A percentile compares a stretch with the other conserved stretches of the same genome.
These are phyloP conservation scores for Coccinonectria pachysandricola DNA, from an alignment of 2,329 filamentous ascomycete genomes.

Conservation along the genomic window DNA sequence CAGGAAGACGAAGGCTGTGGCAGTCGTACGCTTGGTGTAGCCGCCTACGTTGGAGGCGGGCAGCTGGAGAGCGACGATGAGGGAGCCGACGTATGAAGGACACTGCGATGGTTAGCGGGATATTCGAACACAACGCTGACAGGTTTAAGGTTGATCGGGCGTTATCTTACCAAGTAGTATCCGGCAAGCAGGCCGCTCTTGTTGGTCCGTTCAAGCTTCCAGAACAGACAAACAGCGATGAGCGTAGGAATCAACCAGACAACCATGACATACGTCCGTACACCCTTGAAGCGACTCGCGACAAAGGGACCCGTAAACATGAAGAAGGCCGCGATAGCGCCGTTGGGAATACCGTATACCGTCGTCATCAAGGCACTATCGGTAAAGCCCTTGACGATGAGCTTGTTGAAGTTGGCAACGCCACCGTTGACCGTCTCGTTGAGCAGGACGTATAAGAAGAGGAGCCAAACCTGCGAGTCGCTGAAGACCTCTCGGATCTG, in stretches of 20 bases:
- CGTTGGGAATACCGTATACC: constrained; percentile 42
- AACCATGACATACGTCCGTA: constrained; percentile 41
- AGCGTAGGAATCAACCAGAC: constrained; percentile 41
- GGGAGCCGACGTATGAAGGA: constrained; percentile 38
- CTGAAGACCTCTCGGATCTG: constrained; percentile 39
- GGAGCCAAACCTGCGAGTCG: constrained; percentile 41
- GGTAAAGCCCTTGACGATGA: constrained; percentile 39
- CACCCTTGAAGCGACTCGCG: constrained; percentile 39
- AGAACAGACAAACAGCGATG: constrained; percentile 37
- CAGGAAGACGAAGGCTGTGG: constrained; percentile 37
- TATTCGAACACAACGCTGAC: too few species aligned
- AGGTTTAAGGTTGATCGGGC: too few species aligned
- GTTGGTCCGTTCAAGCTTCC: constrained; percentile 33
- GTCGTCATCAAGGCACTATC: constrained; percentile 29
- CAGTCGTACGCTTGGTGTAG: constrained; percentile 37
- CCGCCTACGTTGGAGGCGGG: constrained; percentile 39
- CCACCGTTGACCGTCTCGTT: constrained; percentile 46
- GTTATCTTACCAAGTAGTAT: constrained; percentile 40
- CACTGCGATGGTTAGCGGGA: too few species aligned
- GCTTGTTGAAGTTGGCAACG: constrained; percentile 46
- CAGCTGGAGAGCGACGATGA: constrained; percentile 46
- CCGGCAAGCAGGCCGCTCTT: constrained; percentile 38
- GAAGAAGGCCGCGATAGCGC: constrained; percentile 42
- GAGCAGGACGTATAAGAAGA: constrained; percentile 42
- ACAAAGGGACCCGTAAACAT: constrained; percentile 42